phyloP scores from a whole-genome alignment of 257 asterid species.

The Capsicum rhomboideum region DNA sequence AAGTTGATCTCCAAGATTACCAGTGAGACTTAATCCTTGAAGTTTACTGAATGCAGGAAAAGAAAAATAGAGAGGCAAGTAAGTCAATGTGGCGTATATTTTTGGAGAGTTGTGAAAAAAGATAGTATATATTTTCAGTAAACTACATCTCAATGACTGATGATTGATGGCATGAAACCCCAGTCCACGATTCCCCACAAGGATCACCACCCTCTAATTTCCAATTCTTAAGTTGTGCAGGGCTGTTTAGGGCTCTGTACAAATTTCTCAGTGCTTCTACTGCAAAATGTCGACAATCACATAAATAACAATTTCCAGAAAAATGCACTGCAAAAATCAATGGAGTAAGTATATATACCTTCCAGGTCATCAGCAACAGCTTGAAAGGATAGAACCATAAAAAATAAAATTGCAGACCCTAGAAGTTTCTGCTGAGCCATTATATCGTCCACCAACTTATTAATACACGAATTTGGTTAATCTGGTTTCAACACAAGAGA shows the following conservation, averaged over 20 bases:
- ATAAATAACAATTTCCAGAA: neutral
- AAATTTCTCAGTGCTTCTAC: constrained; percentile 69
- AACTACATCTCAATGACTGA: constrained; percentile 48
- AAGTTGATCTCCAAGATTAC: constrained; percentile 54
- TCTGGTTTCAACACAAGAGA: neutral
- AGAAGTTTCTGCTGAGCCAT: constrained; percentile 30
- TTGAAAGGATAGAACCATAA: constrained; percentile 21
- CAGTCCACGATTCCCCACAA: constrained; percentile 70
- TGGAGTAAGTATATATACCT: constrained; percentile 29
- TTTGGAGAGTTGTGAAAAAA: too few relatives aligned
- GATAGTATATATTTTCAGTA: too few relatives aligned
- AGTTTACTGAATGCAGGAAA: constrained; percentile 45
- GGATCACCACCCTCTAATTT: constrained; percentile 73
- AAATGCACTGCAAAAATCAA: neutral
- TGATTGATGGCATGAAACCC: constrained; percentile 62
- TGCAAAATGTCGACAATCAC: constrained; percentile 24
- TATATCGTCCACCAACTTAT: neutral
- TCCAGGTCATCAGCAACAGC: constrained; percentile 50
- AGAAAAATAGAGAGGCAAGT: neutral
- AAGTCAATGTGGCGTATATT: too few relatives aligned
- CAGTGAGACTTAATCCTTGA: constrained; percentile 56
- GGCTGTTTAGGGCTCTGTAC: constrained; percentile 56
- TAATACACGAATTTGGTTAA: neutral
- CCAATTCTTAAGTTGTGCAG: constrained; percentile 62
- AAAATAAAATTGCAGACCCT: constrained; percentile 18